A percentile compares a stretch with the other conserved stretches of the same genome.
Evolutionary conservation across 768 basidiomycete species (phyloP).

Genomic region (Naganishia onofrii): DNA sequence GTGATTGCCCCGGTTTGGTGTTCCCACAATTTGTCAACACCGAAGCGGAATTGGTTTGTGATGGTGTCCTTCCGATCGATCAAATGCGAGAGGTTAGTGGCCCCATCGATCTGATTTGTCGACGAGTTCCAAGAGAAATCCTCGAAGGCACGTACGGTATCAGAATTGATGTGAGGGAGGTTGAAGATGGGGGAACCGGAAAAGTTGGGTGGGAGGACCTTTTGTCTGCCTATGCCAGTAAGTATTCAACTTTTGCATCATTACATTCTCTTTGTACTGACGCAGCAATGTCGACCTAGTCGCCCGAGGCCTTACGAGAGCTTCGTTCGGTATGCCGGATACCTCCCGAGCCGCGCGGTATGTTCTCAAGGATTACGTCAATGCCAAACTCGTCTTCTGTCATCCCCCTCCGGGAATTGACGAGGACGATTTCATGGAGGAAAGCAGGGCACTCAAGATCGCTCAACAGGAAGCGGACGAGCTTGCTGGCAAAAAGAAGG

Average conservation of each 20-base stretch:
- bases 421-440: constrained; percentile 70
- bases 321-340: constrained; percentile 95
- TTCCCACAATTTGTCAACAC: constrained; percentile 98
- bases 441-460: constrained; percentile 62
- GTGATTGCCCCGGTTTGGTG: constrained; percentile 96
- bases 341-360: constrained; percentile 89
- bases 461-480: constrained; percentile 55
- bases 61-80: constrained; percentile 95
- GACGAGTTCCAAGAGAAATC: constrained; percentile 74
- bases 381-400: constrained; percentile 84
- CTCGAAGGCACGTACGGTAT: constrained; percentile 90
- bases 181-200: constrained; percentile 83
- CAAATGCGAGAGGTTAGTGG: constrained; percentile 91
- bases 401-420: constrained; percentile 71
- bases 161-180: constrained; percentile 61
- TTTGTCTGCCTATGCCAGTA: constrained; percentile 86
- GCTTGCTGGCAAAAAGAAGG: constrained; percentile 71
- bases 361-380: constrained; percentile 95
- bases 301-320: constrained; percentile 83
- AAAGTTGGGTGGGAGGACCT: constrained; percentile 66
- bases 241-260: constrained; percentile 51
- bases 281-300: constrained; percentile 58
- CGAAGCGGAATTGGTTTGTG: constrained; percentile 90
- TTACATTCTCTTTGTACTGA: not conserved
- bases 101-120: constrained; percentile 71